phyloP scores from a whole-genome alignment of 2,329 filamentous ascomycete species.

The Macrophomina pseudophaseolina region DNA sequence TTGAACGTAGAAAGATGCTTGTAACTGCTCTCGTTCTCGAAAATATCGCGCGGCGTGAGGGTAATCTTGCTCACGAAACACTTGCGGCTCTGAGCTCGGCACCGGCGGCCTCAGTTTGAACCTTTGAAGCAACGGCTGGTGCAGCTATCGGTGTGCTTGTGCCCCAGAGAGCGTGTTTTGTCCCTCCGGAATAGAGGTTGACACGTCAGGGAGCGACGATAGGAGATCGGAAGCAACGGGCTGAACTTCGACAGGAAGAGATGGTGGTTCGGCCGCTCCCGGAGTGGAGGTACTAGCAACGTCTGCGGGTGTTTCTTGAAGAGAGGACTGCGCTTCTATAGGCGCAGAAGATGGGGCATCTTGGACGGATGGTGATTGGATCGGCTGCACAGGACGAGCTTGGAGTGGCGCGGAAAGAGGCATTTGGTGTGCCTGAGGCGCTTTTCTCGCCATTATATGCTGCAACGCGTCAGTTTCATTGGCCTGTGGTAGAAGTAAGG shows the following conservation, averaged over 20 bases:
- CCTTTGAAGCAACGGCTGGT: neutral
- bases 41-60: too few relatives aligned
- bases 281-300: neutral
- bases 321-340: neutral
- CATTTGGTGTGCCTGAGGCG: neutral
- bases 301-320: neutral
- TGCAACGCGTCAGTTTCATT: neutral
- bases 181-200: neutral
- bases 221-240: neutral
- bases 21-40: too few relatives aligned
- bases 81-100: neutral
- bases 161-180: neutral
- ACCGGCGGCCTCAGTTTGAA: neutral
- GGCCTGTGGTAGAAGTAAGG: neutral
- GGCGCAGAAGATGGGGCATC: neutral
- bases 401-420: neutral
- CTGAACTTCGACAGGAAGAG: neutral
- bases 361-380: neutral
- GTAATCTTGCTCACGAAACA: neutral
- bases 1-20: too few relatives aligned
- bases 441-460: neutral
- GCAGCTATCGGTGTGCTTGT: neutral
- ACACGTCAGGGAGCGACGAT: neutral
- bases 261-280: neutral
- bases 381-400: neutral